Evolutionary conservation across 2,329 filamentous ascomycete genomes (phyloP), one percentile per base, ranked within the genome.

Genomic region (Botryotinia globosa): DNA sequence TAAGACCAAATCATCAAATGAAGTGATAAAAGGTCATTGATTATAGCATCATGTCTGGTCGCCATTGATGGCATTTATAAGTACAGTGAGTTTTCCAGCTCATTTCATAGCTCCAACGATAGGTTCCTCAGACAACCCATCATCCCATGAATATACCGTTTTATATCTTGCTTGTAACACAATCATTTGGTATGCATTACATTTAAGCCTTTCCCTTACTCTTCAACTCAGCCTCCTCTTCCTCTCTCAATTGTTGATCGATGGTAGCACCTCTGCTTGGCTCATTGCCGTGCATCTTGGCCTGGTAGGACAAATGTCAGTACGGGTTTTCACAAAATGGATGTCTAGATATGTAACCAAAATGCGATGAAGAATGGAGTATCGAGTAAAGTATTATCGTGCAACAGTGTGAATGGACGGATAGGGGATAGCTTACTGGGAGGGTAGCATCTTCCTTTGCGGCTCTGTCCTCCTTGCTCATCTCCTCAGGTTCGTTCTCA

Each of bases 191-290:
- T 32, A 54, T 65, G 44, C 6, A 12, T 32, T 56, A 44, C 59
- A 65, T 68, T 76, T 80, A 84, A 34, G 80, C 82, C 78, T 82
- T 83, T 71, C 78, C 81, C 75, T 88, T 87, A 85, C 92, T 93
- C 80, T 85, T 86, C 74, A 93, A 78, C 71, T 86, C 82, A 76
- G 86, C 88, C 79, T 92, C 87, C 73, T 94, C 92, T 78, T 94
- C 91, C 7, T 88, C 87, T 79, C 87, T 84, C 64, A 94, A 77
- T 82, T 92, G 80, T 73, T 91, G 87, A 81, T 94, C 92, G 73
- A 93, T 86, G 85, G 91, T 87, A 37, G 91, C 92, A 29, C 92
- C 91, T 79, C 85, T 88, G 32, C 89, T 91, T 2, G 91, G 92
- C 83, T 93, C 86, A 80, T 94, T 94, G 74, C 91, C 91, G 79